A percentile compares a stretch with the other conserved stretches of the same genome.
Evolutionary conservation across 2,329 filamentous ascomycete species (phyloP).

Genomic region (Paecilomyces fulvus): DNA sequence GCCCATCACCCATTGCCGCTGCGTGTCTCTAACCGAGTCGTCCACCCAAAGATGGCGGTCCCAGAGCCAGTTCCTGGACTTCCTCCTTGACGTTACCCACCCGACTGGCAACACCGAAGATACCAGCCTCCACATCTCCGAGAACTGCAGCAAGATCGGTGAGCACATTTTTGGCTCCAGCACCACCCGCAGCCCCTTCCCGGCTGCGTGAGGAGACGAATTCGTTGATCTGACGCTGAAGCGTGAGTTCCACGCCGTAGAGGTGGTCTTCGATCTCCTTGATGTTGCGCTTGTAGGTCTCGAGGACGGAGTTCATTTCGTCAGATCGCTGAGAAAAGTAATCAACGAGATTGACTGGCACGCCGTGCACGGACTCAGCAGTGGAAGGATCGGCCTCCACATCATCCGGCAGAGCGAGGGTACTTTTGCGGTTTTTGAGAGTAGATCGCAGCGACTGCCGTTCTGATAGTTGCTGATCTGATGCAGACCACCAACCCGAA

Average conservation of each 20-base stretch:
- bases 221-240: constrained; percentile 53
- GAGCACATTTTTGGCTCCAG: constrained; percentile 33
- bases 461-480: constrained; percentile 31
- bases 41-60: constrained; percentile 24
- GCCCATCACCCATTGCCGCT: constrained; percentile 1
- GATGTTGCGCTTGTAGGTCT: constrained; percentile 50
- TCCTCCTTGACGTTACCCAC: constrained; percentile 53
- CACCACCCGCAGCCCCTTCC: constrained; percentile 28
- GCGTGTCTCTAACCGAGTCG: constrained; percentile 9
- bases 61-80: constrained; percentile 48
- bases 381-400: constrained; percentile 31
- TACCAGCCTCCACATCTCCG: constrained; percentile 57
- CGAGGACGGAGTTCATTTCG: constrained; percentile 52
- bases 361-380: constrained; percentile 40
- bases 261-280: constrained; percentile 59
- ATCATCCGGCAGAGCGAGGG: constrained; percentile 40
- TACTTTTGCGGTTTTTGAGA: constrained; percentile 29
- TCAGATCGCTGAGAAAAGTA: constrained; percentile 57
- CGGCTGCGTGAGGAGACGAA: constrained; percentile 37
- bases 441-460: constrained; percentile 31
- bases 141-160: constrained; percentile 49
- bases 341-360: constrained; percentile 52
- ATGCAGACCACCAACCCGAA: constrained; percentile 31
- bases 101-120: constrained; percentile 54
- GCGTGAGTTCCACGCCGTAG: constrained; percentile 52